Conservation (phyloP, 1,139 yeast species). For the Protomyces inundatus region DNA sequence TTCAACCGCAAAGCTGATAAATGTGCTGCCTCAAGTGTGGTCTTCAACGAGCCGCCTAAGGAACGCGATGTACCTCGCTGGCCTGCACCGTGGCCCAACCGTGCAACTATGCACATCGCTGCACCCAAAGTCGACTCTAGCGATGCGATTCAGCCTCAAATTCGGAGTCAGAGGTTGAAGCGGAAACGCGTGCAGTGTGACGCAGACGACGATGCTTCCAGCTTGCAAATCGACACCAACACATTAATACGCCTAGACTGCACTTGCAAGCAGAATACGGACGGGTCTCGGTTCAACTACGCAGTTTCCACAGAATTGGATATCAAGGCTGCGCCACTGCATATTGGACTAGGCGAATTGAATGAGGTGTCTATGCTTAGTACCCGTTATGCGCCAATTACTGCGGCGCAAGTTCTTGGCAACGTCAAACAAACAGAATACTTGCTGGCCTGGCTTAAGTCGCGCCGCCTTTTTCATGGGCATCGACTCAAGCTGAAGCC, state of each 20-base stretch:
- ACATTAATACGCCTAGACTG: not conserved
- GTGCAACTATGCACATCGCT: not conserved
- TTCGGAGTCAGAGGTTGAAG: too few species aligned
- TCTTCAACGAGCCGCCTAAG: not conserved
- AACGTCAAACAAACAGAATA: conserved; percentile 4
- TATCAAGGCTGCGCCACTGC: too few species aligned
- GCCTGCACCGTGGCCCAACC: conserved; percentile 1
- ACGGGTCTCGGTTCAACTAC: not conserved
- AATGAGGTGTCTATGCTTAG: not conserved
- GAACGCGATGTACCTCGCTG: not conserved
- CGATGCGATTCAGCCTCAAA: too few species aligned
- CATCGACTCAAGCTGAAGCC: not conserved
- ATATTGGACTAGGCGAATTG: too few species aligned
- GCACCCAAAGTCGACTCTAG: too few species aligned
- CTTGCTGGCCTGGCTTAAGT: conserved; percentile 18
- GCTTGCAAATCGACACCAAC: not conserved
- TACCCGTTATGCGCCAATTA: conserved; percentile 8
- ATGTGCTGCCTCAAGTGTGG: not conserved
- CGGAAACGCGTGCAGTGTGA: not conserved
- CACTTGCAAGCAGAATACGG: not conserved
- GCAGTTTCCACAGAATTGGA: not conserved
- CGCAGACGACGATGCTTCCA: not conserved
- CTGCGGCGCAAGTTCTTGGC: conserved; percentile 10
- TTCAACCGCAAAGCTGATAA: not conserved
- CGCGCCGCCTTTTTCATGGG: conserved; percentile 2